These are phyloP conservation scores for Biscutella laevigata DNA, from an alignment of 441 rosid genomes.

Conservation along the genomic window DNA sequence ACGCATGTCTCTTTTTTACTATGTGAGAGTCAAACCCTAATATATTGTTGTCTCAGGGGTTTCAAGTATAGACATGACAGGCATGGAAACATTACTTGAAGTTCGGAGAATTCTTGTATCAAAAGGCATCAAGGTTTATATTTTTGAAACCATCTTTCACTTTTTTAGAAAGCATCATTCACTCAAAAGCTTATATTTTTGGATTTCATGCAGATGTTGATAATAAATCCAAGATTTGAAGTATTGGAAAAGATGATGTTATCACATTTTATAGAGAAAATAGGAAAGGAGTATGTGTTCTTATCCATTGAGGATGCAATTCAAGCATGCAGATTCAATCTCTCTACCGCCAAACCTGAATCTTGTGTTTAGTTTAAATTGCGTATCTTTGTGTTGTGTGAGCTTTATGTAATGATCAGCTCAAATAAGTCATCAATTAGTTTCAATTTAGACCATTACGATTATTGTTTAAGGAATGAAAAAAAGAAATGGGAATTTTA, in stretches of 20 bases:
- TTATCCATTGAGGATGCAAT: constrained; percentile 62
- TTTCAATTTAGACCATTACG: not conserved
- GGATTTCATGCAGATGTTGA: constrained; percentile 37
- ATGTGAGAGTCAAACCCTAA: too few relatives aligned
- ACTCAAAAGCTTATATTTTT: not conserved
- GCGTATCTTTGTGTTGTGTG: not conserved
- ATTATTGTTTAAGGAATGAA: too few relatives aligned
- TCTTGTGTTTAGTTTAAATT: constrained; percentile 1
- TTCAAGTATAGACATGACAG: constrained; percentile 62
- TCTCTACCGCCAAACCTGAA: constrained; percentile 14
- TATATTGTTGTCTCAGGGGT: constrained; percentile 36
- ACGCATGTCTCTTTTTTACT: too few relatives aligned
- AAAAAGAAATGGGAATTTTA: too few relatives aligned
- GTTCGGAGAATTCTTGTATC: constrained; percentile 37
- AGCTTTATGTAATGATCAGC: not conserved
- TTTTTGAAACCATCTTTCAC: not conserved
- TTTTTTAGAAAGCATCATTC: not conserved
- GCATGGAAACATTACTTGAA: constrained; percentile 57
- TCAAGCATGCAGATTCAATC: constrained; percentile 35
- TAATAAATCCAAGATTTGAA: constrained; percentile 66
- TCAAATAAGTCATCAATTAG: not conserved
- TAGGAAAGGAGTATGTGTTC: constrained; percentile 53
- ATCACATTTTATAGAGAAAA: constrained; percentile 41
- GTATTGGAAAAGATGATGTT: constrained; percentile 75
- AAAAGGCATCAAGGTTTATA: constrained; percentile 41